phyloP scores from a whole-genome alignment of 768 basidiomycete species.

The Ephemerocybe angulata region DNA sequence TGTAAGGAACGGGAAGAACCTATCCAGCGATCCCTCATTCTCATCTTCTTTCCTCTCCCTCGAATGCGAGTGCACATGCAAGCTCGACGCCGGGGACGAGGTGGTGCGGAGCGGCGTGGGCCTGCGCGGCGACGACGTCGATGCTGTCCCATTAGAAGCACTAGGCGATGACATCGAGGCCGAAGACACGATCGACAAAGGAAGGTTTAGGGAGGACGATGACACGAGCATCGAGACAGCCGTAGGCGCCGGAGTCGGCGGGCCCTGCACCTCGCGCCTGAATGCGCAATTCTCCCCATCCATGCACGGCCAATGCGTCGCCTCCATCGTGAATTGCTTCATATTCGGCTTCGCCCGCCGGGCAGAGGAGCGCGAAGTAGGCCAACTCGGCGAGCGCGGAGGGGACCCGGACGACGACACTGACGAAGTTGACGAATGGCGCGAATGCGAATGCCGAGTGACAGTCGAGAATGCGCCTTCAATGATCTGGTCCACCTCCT shows the following conservation, averaged over 20 bases:
- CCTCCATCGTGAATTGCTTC: neutral
- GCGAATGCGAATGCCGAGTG: no score
- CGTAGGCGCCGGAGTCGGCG: neutral
- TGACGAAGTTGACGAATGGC: no score
- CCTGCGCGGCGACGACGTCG: neutral
- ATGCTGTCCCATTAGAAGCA: no score
- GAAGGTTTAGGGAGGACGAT: neutral
- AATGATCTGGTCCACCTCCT: neutral
- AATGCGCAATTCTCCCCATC: neutral
- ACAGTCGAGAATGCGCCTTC: neutral
- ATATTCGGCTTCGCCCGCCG: neutral
- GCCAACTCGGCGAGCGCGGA: neutral
- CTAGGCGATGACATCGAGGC: no score
- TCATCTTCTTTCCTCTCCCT: no score
- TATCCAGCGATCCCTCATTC: neutral
- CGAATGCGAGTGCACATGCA: neutral
- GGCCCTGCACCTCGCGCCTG: neutral
- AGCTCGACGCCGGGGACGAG: no score
- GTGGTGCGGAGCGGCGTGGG: neutral
- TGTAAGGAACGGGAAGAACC: neutral
- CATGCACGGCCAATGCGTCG: neutral
- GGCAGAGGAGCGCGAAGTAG: neutral
- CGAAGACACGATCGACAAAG: neutral
- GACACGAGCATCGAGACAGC: neutral
- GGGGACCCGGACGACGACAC: neutral